A percentile compares a stretch with the other conserved stretches of the same genome.
Conservation (phyloP, 805 yeast genomes). For the Sugiyamaella lignohabitans region DNA sequence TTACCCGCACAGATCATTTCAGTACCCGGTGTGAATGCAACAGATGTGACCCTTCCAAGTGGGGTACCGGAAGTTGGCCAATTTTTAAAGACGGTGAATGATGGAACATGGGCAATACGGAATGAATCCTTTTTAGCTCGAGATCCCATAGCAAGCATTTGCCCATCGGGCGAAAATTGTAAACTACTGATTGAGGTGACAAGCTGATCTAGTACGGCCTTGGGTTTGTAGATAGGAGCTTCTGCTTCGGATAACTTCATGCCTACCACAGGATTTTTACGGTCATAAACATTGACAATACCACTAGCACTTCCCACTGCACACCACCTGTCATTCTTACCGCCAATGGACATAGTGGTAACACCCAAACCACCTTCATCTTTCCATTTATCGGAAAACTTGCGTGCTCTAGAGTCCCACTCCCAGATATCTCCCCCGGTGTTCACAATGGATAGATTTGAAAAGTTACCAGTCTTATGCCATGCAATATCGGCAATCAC, state of each 20-base stretch:
- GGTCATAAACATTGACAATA: conserved; percentile 79
- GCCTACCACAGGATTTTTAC: conserved; percentile 28
- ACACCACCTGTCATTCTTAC: conserved; percentile 63
- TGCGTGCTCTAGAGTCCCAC: conserved; percentile 49
- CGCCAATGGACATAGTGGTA: conserved; percentile 70
- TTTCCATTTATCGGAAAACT: conserved; percentile 63
- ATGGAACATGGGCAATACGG: conserved; percentile 79
- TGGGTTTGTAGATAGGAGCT: conserved; percentile 42
- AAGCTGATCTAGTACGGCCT: conserved; percentile 65
- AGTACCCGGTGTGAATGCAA: conserved; percentile 69
- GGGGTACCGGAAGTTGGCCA: conserved; percentile 99
- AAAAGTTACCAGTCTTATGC: conserved; percentile 37
- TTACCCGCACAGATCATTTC: conserved; percentile 87
- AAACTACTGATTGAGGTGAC: conserved; percentile 73
- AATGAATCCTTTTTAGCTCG: conserved; percentile 81
- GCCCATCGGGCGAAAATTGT: conserved; percentile 81
- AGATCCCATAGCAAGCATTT: conserved; percentile 77
- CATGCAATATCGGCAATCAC: conserved; percentile 75
- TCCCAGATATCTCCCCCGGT: conserved; percentile 87
- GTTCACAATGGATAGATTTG: conserved; percentile 53
- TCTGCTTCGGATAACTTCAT: conserved; percentile 24
- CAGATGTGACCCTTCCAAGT: conserved; percentile 83
- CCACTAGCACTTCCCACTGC: conserved; percentile 91
- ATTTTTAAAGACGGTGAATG: conserved; percentile 78
- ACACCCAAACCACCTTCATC: conserved; percentile 84